Percentiles rank a stretch among this genome's conserved stretches.
These are phyloP conservation scores for Schizophyllum amplum DNA, from an alignment of 1,284 basidiomycete species.

Conservation along the genomic window DNA sequence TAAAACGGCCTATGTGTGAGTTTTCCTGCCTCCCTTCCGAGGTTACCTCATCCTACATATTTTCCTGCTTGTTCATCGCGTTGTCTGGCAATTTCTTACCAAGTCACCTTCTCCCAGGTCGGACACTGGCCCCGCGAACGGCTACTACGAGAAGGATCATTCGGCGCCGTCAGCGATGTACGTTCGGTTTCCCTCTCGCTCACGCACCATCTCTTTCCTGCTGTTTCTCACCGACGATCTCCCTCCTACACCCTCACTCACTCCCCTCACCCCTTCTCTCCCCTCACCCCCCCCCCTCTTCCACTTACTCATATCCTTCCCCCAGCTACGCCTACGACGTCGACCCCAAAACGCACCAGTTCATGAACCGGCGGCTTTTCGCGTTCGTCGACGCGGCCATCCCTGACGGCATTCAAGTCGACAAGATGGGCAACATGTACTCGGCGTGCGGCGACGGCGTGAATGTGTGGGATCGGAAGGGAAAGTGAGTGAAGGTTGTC, in stretches of 20 bases:
- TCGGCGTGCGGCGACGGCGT: conserved; percentile 67
- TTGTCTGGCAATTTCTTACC: conserved; percentile 9
- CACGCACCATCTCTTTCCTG: not conserved
- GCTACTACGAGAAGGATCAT: no score
- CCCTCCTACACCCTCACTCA: no score
- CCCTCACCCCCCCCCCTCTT: not conserved
- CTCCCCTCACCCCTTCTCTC: not conserved
- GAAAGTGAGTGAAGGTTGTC: not conserved
- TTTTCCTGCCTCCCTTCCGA: conserved; percentile 10
- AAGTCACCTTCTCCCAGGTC: no score
- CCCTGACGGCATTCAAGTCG: conserved; percentile 68
- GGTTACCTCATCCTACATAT: no score
- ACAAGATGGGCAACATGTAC: conserved; percentile 61
- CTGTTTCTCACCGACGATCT: no score
- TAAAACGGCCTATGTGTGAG: conserved; percentile 52
- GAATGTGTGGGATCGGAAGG: conserved; percentile 30
- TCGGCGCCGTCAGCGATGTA: no score
- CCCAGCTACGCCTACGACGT: conserved; percentile 40
- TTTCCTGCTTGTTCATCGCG: no score
- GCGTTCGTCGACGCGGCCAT: conserved; percentile 53
- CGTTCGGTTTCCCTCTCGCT: conserved; percentile 6
- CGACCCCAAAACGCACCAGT: conserved; percentile 30
- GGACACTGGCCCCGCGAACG: no score
- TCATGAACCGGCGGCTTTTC: conserved; percentile 47
- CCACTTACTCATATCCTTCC: no score